Evolutionary conservation across 2,329 filamentous ascomycete species (phyloP), one percentile per base, ranked within the genome.

Genomic region (Parascedosporium putredinis): DNA sequence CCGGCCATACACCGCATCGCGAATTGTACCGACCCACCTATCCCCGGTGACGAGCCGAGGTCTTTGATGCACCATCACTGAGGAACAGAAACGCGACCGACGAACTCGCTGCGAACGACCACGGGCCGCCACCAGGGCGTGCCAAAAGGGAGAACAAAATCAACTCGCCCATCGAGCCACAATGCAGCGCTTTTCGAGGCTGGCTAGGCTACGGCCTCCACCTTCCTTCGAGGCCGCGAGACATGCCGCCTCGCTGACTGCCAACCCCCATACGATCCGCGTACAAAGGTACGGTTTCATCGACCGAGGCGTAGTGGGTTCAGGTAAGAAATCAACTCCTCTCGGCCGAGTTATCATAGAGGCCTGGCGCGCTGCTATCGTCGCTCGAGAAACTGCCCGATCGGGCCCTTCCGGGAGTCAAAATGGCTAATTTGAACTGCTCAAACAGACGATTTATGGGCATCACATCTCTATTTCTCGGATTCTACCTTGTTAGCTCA

Each of bases 401-500:
- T n/a, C n/a, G n/a, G n/a, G n/a, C n/a, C n/a, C 27, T 31, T 31
- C 7, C 12, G 6, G 27, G 27, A 31, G 7, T 31, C 27, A 31
- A 12, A 31, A 6, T 7, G 27, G 27, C 27, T 31, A 12, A 12
- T 31, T 9, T 20, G 9, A 2, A 12, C 12, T 42, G 6, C 38
- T 2, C 18, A 20, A 20, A 4, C 14, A 42, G 38, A 20, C 38
- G 38, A 24, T 16, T 20, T 12, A 42, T 42, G 38, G 16, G 16
- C 38, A 16, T 42, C 10, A 42, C 63, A 56, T 59, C 68, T 31
- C 57, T 73, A 29, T 77, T 75, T 58, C 61, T 61, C 23, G 64
- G 60, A 8, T 57, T 71, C n/a, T 68, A 79, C 14, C 59, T 77
- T 20, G 67, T 67, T 49, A 70, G 72, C 2, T 53, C 78, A 2